Conservation (phyloP, 257 asterid species). For the Solanum medicagineum region DNA sequence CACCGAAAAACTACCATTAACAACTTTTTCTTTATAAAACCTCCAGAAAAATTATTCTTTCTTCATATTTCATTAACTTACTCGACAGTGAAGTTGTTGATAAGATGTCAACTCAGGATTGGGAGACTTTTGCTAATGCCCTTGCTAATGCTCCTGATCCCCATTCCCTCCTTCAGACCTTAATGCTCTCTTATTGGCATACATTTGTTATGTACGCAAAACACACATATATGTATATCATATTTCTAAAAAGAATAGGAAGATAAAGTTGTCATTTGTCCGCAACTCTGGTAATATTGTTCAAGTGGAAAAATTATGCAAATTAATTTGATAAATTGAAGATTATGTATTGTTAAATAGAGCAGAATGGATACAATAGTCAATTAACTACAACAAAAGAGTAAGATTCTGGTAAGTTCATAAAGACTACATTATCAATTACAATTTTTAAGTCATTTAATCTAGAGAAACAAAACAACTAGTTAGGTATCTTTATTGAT, state of each 20-base stretch:
- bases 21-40: neutral
- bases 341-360: neutral
- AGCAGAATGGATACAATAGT: neutral
- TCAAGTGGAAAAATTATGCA: neutral
- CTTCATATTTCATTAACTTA: neutral
- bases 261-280: neutral
- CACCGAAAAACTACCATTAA: neutral
- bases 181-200: neutral
- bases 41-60: neutral
- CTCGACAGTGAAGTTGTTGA: constrained; percentile 33
- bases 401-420: neutral
- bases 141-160: constrained; percentile 65
- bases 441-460: neutral
- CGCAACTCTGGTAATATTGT: neutral
- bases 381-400: neutral
- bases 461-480: neutral
- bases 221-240: neutral
- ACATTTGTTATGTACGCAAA: neutral
- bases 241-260: neutral
- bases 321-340: neutral
- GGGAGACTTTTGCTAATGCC: constrained; percentile 81
- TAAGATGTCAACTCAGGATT: constrained; percentile 62
- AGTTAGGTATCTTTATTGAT: neutral
- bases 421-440: neutral
- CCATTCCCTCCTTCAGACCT: constrained; percentile 46